A percentile compares a stretch with the other conserved stretches of the same genome.
phyloP scores from a whole-genome alignment of 495 filamentous ascomycete genomes.

The Tuber aestivum region DNA sequence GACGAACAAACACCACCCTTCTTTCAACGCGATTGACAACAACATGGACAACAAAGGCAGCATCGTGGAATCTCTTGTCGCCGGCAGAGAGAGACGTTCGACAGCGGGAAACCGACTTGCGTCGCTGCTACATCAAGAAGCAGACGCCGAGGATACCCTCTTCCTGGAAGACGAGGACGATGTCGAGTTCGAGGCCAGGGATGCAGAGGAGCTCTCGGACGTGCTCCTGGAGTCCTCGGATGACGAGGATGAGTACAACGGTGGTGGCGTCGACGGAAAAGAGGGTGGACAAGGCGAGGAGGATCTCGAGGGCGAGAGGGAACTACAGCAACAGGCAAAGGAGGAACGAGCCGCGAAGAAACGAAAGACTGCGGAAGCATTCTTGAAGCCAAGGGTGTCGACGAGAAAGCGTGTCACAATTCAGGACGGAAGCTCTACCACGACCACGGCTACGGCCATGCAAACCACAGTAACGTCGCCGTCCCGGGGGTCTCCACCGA shows the following conservation, averaged over 20 bases:
- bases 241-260: slow-evolving; percentile 70
- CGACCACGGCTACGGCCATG: slow-evolving; percentile 41
- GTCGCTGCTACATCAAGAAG: slow-evolving; percentile 58
- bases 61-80: slow-evolving; percentile 65
- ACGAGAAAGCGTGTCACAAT: slow-evolving; percentile 60
- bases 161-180: slow-evolving; percentile 85
- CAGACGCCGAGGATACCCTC: slow-evolving; percentile 68
- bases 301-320: slow-evolving; percentile 62
- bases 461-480: slow-evolving; percentile 36
- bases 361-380: slow-evolving; percentile 60
- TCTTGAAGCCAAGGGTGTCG: slow-evolving; percentile 48
- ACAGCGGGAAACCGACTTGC: slow-evolving; percentile 84
- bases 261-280: slow-evolving; percentile 46
- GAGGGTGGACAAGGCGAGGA: slow-evolving; percentile 58
- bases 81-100: slow-evolving; percentile 69
- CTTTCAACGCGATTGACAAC: slow-evolving; percentile 4
- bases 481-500: slow-evolving; percentile 48
- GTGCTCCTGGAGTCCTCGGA: slow-evolving; percentile 75
- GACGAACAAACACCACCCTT: background rate
- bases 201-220: slow-evolving; percentile 60
- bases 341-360: slow-evolving; percentile 58
- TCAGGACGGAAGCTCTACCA: slow-evolving; percentile 54
- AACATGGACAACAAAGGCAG: slow-evolving; percentile 20
- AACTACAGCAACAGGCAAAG: slow-evolving; percentile 58
- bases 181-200: slow-evolving; percentile 66